Evolutionary conservation across 2,329 filamentous ascomycete species (phyloP).

Genomic region (Rachicladosporium sp.): DNA sequence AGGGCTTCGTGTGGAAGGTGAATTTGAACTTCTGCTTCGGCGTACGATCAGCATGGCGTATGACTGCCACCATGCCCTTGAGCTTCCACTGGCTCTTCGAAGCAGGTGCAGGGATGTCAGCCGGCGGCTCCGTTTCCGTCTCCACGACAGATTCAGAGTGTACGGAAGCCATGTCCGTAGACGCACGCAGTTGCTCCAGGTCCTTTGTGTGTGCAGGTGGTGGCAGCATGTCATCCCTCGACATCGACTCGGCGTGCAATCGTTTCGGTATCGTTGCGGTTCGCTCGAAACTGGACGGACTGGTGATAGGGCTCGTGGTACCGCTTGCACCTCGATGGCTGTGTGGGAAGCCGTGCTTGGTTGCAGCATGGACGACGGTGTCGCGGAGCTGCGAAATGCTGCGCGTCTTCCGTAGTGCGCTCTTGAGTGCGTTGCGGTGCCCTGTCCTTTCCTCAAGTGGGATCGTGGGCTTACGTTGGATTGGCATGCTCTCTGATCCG

Average conservation of each 20-base stretch:
- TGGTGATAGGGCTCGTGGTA: constrained; percentile 28
- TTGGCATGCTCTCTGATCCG: constrained; percentile 1
- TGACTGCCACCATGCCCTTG: constrained; percentile 93
- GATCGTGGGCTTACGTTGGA: constrained; percentile 2
- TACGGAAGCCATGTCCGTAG: constrained; percentile 6
- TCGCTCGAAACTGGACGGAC: constrained; percentile 31
- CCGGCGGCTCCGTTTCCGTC: constrained; percentile 8
- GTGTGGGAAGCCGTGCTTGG: constrained; percentile 13
- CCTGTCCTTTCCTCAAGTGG: constrained; percentile 11
- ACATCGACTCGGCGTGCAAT: constrained; percentile 43
- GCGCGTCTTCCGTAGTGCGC: constrained; percentile 48
- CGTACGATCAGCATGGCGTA: constrained; percentile 90
- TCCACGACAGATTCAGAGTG: constrained; percentile 4
- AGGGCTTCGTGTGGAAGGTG: constrained; percentile 92
- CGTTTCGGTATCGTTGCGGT: constrained; percentile 9
- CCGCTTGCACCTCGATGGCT: constrained; percentile 15
- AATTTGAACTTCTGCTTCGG: constrained; percentile 99
- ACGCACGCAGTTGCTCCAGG: constrained; percentile 6
- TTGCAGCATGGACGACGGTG: constrained; percentile 20
- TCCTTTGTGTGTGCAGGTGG: constrained; percentile 17
- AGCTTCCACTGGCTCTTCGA: constrained; percentile 95
- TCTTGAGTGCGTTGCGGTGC: constrained; percentile 40
- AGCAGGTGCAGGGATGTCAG: constrained; percentile 34
- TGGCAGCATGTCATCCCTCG: constrained; percentile 17
- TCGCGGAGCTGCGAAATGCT: constrained; percentile 49